phyloP scores from a whole-genome alignment of 768 basidiomycete genomes.

The Pisolithus microcarpus region DNA sequence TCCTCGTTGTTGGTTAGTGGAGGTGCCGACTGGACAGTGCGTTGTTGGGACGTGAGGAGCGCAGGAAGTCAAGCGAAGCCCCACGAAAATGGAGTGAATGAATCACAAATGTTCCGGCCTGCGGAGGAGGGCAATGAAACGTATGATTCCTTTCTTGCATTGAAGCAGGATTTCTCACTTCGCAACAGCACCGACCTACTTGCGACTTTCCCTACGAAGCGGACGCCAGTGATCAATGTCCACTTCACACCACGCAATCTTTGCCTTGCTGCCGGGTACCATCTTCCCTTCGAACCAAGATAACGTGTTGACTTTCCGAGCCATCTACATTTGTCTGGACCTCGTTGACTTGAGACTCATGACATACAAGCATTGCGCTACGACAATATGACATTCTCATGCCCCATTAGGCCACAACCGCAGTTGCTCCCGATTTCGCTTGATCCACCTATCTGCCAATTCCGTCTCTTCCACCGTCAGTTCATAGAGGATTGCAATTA shows the following conservation, averaged over 20 bases:
- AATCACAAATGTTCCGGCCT: constrained; percentile 25
- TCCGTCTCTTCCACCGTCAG: constrained; percentile 1
- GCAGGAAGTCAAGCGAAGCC: constrained; percentile 60
- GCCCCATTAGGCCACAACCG: constrained; percentile 1
- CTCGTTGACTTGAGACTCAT: neutral
- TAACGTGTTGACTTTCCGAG: constrained; percentile 15
- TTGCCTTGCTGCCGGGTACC: constrained; percentile 79
- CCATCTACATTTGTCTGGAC: neutral
- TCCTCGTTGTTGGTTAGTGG: constrained; percentile 88
- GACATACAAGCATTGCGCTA: neutral
- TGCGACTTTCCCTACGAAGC: constrained; percentile 90
- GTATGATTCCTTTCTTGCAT: constrained; percentile 31
- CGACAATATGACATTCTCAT: neutral
- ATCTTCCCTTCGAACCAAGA: constrained; percentile 53
- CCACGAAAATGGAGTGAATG: constrained; percentile 46
- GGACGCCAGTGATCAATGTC: constrained; percentile 86
- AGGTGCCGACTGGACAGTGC: constrained; percentile 89
- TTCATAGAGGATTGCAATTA: constrained; percentile 4
- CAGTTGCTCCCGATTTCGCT: constrained; percentile 1
- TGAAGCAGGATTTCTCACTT: constrained; percentile 6
- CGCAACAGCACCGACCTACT: constrained; percentile 68
- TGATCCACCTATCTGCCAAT: constrained; percentile 4
- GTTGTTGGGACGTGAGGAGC: constrained; percentile 95
- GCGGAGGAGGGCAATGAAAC: constrained; percentile 57
- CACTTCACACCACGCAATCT: constrained; percentile 95